phyloP scores from a whole-genome alignment of 257 asterid species.

The Phtheirospermum japonicum region DNA sequence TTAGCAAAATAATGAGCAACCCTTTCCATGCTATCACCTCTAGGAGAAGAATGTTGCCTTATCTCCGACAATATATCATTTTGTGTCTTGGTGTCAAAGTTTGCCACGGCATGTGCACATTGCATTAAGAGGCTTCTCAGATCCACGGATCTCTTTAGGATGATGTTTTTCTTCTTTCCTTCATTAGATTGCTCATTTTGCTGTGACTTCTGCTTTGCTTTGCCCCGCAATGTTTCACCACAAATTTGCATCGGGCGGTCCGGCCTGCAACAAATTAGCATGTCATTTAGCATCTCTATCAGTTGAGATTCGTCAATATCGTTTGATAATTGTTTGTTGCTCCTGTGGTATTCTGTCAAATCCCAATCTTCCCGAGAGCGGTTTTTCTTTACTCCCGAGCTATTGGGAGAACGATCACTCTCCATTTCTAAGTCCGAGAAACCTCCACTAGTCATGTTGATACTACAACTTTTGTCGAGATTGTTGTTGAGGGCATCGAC shows the following conservation, averaged over 20 bases:
- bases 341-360: neutral
- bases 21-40: constrained; percentile 45
- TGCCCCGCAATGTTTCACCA: too few species aligned
- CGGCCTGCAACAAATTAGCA: too few species aligned
- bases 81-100: constrained; percentile 26
- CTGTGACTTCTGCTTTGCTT: neutral
- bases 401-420: too few species aligned
- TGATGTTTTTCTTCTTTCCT: constrained; percentile 20
- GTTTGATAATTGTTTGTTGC: neutral
- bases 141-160: constrained; percentile 38
- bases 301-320: too few species aligned
- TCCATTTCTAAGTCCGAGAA: too few species aligned
- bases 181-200: neutral
- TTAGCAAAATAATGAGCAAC: constrained; percentile 44
- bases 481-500: too few species aligned
- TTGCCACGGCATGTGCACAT: constrained; percentile 50
- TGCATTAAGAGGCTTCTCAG: constrained; percentile 37
- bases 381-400: neutral
- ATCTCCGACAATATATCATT: constrained; percentile 32
- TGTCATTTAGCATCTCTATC: too few species aligned
- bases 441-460: neutral
- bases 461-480: too few species aligned
- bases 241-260: too few species aligned
- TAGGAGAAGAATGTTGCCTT: constrained; percentile 43
- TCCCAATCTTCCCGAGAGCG: neutral